Evolutionary conservation across 2,329 filamentous ascomycete species (phyloP).

Genomic region (Cryphonectria radicalis): DNA sequence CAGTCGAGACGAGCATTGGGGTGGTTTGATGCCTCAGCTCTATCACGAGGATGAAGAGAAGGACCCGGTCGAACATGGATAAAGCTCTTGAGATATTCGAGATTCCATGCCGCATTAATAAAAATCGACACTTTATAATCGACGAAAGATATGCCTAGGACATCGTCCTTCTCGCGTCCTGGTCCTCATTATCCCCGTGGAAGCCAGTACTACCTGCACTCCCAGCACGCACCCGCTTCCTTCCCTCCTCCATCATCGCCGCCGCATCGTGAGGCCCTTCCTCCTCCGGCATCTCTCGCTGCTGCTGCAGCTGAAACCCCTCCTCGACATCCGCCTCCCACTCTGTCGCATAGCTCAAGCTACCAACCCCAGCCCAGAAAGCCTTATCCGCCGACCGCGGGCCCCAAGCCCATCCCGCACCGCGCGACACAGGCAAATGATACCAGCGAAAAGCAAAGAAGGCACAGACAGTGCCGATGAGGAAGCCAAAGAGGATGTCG

Average conservation of each 20-base stretch:
- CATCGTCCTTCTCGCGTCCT: constrained; percentile 19
- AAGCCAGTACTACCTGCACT: constrained; percentile 16
- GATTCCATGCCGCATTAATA: too few relatives aligned
- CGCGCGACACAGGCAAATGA: constrained; percentile 77
- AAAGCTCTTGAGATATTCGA: not conserved
- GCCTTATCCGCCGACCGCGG: constrained; percentile 73
- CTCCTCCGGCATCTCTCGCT: constrained; percentile 35
- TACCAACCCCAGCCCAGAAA: constrained; percentile 77
- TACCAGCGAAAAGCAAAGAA: constrained; percentile 84
- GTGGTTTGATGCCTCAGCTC: not conserved
- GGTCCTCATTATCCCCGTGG: constrained; percentile 6
- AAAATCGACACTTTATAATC: not conserved
- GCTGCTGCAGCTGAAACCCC: not conserved
- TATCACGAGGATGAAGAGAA: not conserved
- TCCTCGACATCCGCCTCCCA: constrained; percentile 33
- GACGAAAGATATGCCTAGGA: not conserved
- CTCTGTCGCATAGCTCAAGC: constrained; percentile 58
- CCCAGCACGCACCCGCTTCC: constrained; percentile 14
- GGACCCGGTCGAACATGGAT: not conserved
- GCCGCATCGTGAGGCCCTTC: constrained; percentile 36
- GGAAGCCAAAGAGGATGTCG: constrained; percentile 83
- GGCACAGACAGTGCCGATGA: constrained; percentile 73
- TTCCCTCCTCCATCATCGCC: constrained; percentile 24
- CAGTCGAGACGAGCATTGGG: not conserved
- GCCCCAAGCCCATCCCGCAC: constrained; percentile 89